Percentiles rank a stretch among this genome's conserved stretches.
Conservation (phyloP, 139 green algal genomes). For the Auxenochlorella pyrenoidosa region DNA sequence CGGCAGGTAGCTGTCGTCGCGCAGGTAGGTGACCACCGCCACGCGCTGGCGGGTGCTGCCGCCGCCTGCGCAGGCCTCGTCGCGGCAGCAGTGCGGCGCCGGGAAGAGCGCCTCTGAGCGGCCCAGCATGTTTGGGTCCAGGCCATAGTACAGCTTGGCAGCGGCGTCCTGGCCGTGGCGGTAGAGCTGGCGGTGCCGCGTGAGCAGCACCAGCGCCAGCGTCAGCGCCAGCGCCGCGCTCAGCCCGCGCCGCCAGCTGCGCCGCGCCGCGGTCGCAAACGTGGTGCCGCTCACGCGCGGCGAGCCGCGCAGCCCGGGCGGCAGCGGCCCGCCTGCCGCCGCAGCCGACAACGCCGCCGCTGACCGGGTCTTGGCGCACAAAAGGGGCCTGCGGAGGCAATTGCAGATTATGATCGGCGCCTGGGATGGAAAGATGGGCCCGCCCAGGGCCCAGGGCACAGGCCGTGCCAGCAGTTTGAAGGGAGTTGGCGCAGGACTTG, state of each 20-base stretch:
- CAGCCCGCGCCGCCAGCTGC: neutral
- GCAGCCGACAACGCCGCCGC: no score
- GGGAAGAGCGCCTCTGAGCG: constrained; percentile 6
- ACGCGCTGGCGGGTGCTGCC: neutral
- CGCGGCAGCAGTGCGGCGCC: constrained; percentile 17
- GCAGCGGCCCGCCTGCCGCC: no score
- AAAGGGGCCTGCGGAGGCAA: neutral
- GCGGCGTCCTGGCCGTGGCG: constrained; percentile 10
- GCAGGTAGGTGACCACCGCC: constrained; percentile 24
- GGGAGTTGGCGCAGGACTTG: neutral
- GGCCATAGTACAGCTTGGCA: constrained; percentile 23
- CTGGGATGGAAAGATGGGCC: neutral
- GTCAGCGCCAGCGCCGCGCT: neutral
- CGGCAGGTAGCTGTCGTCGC: constrained; percentile 17
- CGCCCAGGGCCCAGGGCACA: neutral
- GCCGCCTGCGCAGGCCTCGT: neutral
- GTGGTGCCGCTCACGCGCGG: neutral
- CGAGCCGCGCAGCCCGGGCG: neutral
- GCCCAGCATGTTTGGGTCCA: constrained; percentile 28
- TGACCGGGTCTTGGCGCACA: no score
- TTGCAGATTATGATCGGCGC: neutral
- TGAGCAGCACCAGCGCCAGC: constrained; percentile 1
- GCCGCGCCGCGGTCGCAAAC: neutral
- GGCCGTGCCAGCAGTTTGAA: neutral
- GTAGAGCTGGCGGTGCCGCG: neutral